Evolutionary conservation across 257 asterid species (phyloP).

Genomic region (Capsicum chinense): DNA sequence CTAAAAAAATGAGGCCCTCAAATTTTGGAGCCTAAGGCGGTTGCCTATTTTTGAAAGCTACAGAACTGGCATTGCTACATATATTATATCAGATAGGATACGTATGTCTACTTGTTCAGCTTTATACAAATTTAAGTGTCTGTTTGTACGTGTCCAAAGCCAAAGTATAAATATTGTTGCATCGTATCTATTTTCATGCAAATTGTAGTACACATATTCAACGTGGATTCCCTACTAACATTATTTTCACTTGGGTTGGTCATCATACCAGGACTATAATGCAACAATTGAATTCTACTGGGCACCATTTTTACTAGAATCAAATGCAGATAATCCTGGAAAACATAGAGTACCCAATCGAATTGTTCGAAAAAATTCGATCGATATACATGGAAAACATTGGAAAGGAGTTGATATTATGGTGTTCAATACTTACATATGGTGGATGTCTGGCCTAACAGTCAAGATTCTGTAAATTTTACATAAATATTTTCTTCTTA

Average conservation of each 20-base stretch:
- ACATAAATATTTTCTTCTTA: not conserved
- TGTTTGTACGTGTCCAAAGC: too few species aligned
- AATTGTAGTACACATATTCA: not conserved
- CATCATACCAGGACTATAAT: conserved; percentile 57
- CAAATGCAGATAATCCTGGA: conserved; percentile 75
- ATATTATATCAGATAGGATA: too few species aligned
- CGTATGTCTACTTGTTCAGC: too few species aligned
- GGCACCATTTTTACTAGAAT: conserved; percentile 85
- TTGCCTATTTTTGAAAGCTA: too few species aligned
- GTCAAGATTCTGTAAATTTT: conserved; percentile 57
- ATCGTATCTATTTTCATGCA: not conserved
- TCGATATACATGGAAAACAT: conserved; percentile 59
- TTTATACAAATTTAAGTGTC: too few species aligned
- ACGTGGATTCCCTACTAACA: not conserved
- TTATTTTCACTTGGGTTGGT: not conserved
- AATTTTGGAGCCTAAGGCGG: too few species aligned
- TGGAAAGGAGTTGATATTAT: conserved; percentile 83
- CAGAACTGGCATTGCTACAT: too few species aligned
- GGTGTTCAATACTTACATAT: conserved; percentile 76
- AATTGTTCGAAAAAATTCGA: conserved; percentile 59
- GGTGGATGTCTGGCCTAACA: conserved; percentile 71
- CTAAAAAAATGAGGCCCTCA: too few species aligned
- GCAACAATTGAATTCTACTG: conserved; percentile 83
- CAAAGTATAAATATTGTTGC: not conserved
- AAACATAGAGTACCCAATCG: conserved; percentile 55